These are phyloP conservation scores for Geotrichum klebahnii DNA, from an alignment of 1,139 yeast genomes.

Conservation along the genomic window DNA sequence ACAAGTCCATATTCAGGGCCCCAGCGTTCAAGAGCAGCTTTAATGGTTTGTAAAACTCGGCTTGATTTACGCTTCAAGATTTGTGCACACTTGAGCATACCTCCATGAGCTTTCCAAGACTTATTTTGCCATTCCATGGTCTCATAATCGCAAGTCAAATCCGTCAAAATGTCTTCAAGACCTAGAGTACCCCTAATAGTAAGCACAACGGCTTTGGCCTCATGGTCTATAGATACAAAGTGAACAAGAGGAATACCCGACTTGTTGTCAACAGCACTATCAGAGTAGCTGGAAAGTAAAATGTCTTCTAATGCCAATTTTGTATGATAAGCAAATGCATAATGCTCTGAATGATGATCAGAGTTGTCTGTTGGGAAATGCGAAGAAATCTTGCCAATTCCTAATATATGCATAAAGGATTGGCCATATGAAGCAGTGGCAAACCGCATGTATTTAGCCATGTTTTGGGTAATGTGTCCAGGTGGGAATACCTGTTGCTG, in stretches of 20 bases:
- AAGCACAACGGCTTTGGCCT: slow-evolving; percentile 36
- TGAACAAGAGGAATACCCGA: slow-evolving; percentile 38
- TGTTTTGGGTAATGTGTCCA: slow-evolving; percentile 32
- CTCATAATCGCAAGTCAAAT: slow-evolving; percentile 37
- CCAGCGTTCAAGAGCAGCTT: slow-evolving; percentile 30
- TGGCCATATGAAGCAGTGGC: slow-evolving; percentile 41
- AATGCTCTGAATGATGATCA: slow-evolving; percentile 36
- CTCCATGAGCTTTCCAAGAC: slow-evolving; percentile 37
- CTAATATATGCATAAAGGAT: slow-evolving; percentile 38
- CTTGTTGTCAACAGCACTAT: slow-evolving; percentile 30
- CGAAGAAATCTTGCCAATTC: slow-evolving; percentile 32
- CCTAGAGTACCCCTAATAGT: slow-evolving; percentile 40
- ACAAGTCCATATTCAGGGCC: slow-evolving; percentile 37
- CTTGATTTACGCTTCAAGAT: slow-evolving; percentile 29
- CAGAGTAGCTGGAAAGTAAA: slow-evolving; percentile 35
- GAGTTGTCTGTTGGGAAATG: slow-evolving; percentile 27
- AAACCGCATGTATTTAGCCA: slow-evolving; percentile 37
- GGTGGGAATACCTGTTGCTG: slow-evolving; percentile 29
- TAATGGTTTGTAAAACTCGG: slow-evolving; percentile 33
- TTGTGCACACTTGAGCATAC: slow-evolving; percentile 38
- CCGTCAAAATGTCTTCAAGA: slow-evolving; percentile 38
- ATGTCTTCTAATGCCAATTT: slow-evolving; percentile 36
- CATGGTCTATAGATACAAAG: slow-evolving; percentile 38
- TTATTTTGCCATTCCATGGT: slow-evolving; percentile 34
- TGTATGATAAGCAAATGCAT: slow-evolving; percentile 38